Evolutionary conservation across 2,329 filamentous ascomycete species (phyloP).

Genomic region (Rhinocladiella mackenziei): DNA sequence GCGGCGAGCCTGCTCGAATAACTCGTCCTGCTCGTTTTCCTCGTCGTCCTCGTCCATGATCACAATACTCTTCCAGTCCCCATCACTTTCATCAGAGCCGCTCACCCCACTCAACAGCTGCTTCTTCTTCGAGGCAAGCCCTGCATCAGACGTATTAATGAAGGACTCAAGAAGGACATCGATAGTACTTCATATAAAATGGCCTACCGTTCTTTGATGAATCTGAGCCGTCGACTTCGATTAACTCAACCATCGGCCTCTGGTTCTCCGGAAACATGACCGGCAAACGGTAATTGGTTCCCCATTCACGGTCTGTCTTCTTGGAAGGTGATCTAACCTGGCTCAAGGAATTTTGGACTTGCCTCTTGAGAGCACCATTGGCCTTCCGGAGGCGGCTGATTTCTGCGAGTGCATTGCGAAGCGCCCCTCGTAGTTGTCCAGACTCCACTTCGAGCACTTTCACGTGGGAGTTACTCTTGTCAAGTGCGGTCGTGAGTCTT

Average conservation of each 20-base stretch:
- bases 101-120: no score
- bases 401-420: neutral
- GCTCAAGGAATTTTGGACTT: neutral
- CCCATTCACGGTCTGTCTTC: neutral
- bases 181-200: neutral
- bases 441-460: constrained; percentile 2
- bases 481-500: neutral
- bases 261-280: neutral
- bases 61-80: no score
- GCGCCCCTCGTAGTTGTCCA: neutral
- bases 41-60: no score
- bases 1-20: no score
- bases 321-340: neutral
- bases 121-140: no score
- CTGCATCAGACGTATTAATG: no score
- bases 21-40: no score
- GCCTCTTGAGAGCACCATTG: neutral
- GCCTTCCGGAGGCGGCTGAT: neutral
- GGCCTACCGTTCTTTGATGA: neutral
- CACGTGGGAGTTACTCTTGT: neutral
- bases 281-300: neutral
- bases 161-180: no score
- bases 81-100: no score
- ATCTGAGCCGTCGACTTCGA: neutral
- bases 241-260: neutral